A percentile compares a stretch with the other conserved stretches of the same genome.
These are phyloP conservation scores for Neurospora discreta DNA, from an alignment of 495 filamentous ascomycete species.

Conservation along the genomic window DNA sequence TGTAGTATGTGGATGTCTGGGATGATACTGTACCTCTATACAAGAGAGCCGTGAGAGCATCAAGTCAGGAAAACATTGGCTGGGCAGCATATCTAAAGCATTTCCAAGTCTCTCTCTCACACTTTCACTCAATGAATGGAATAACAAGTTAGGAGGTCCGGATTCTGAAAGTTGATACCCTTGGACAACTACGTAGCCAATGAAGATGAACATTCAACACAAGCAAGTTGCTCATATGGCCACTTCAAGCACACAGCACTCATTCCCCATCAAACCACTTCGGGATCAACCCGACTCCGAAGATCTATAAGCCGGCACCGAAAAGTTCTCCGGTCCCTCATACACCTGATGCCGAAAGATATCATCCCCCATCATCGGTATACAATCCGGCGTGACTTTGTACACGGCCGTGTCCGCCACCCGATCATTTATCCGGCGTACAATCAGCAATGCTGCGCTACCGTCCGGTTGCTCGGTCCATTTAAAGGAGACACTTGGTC, in stretches of 20 bases:
- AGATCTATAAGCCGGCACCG: conserved; percentile 8
- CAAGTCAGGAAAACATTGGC: no score
- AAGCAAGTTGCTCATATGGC: background rate
- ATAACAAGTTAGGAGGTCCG: background rate
- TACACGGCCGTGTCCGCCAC: conserved; percentile 7
- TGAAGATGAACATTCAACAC: background rate
- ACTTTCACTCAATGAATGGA: background rate
- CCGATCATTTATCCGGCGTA: conserved; percentile 3
- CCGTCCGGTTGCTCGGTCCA: conserved; percentile 6
- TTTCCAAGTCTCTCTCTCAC: background rate
- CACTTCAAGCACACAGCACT: background rate
- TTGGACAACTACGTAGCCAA: background rate
- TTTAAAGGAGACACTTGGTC: conserved; percentile 10
- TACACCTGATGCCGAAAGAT: conserved; percentile 18
- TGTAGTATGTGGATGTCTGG: conserved; percentile 12
- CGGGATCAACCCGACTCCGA: background rate
- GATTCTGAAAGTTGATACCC: background rate
- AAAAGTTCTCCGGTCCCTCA: conserved; percentile 21
- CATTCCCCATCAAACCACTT: background rate
- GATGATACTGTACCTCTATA: background rate
- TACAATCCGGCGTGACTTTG: background rate
- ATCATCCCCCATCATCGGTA: conserved; percentile 6
- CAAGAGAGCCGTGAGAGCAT: background rate
- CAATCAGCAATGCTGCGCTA: background rate
- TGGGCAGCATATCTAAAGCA: no score